Conservation (phyloP, 1,139 yeast species). For the Candida labiduridarum region DNA sequence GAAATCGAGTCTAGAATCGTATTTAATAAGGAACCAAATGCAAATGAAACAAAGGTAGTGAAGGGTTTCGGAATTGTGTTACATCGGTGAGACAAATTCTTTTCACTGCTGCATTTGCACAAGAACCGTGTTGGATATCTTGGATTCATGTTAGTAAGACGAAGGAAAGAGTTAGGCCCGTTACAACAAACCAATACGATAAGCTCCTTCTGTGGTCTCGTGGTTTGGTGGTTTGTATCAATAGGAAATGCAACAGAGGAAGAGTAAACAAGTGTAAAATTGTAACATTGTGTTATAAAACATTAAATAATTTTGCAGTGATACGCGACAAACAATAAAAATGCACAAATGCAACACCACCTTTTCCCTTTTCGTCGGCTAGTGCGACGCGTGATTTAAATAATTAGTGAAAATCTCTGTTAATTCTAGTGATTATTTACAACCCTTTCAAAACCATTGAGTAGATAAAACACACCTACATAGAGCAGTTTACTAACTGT, state of each 20-base stretch:
- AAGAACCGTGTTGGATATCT: background rate
- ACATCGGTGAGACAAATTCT: background rate
- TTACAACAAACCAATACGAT: background rate
- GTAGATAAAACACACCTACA: too few relatives aligned
- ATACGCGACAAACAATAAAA: conserved; percentile 1
- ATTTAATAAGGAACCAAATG: background rate
- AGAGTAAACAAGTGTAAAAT: background rate
- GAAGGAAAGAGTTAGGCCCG: too few relatives aligned
- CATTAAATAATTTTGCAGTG: background rate
- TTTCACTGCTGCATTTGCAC: background rate
- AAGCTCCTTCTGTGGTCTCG: background rate
- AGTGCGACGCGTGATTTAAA: background rate
- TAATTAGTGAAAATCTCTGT: background rate
- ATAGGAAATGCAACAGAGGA: background rate
- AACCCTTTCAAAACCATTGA: background rate
- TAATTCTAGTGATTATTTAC: background rate
- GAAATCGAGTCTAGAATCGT: conserved; percentile 2
- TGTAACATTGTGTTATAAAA: background rate
- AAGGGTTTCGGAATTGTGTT: too few relatives aligned
- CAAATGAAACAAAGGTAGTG: background rate
- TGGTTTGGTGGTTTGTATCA: background rate
- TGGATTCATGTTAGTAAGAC: too few relatives aligned
- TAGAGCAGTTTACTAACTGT: too few relatives aligned
- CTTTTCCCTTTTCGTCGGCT: background rate
- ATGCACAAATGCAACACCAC: background rate